Evolutionary conservation across 371 early-diverging fungal species (phyloP).

Genomic region (Zychaea mexicana): DNA sequence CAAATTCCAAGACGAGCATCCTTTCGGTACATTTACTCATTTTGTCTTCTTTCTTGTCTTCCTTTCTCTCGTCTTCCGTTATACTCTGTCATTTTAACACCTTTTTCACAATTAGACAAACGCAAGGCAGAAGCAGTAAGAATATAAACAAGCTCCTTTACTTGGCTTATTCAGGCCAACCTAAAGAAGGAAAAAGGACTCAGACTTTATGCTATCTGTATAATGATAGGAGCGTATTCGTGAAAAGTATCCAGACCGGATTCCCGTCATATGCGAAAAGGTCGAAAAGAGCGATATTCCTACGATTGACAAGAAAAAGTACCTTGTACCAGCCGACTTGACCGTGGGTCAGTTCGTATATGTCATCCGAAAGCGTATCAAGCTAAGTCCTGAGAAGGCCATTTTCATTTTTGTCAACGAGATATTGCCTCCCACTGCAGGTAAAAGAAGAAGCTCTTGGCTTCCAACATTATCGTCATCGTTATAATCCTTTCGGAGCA

Average conservation of each 20-base stretch:
- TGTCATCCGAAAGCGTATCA: conserved; percentile 93
- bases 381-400: conserved; percentile 94
- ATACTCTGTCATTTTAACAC: neutral
- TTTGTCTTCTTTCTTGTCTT: conserved; percentile 3
- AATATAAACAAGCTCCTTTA: neutral
- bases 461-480: neutral
- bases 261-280: conserved; percentile 96
- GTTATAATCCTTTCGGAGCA: neutral
- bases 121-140: conserved; percentile 87
- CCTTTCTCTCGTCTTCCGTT: neutral
- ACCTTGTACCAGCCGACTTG: conserved; percentile 94
- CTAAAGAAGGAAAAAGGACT: no score
- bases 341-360: conserved; percentile 98
- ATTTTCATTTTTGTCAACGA: conserved; percentile 98
- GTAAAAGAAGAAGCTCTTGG: conserved; percentile 19
- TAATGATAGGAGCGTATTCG: conserved; percentile 77
- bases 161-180: no score
- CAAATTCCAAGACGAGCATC: conserved; percentile 96
- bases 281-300: conserved; percentile 95
- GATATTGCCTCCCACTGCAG: conserved; percentile 86
- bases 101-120: conserved; percentile 67
- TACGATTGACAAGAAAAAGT: conserved; percentile 97
- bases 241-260: conserved; percentile 96
- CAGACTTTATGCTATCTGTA: neutral
- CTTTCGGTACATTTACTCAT: conserved; percentile 85